A percentile compares a stretch with the other conserved stretches of the same genome.
Conservation (phyloP, 495 filamentous ascomycete genomes). For the Daldinia vernicosa region DNA sequence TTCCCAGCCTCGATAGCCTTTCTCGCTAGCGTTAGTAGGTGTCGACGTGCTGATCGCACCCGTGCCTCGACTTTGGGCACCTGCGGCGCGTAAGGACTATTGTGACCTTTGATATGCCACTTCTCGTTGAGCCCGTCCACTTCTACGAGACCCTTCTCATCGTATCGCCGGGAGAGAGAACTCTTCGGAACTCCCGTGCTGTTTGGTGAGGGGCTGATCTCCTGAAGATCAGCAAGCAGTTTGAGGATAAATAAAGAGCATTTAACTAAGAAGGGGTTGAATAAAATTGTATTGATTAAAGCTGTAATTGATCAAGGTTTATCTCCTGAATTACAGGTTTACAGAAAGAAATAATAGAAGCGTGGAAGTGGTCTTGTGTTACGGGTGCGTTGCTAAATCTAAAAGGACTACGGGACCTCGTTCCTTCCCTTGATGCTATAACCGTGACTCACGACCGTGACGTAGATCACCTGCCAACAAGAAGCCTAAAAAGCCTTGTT, state of each 20-base stretch:
- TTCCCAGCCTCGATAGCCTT: conserved; percentile 52
- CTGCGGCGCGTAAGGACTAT: conserved; percentile 60
- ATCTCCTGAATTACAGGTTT: too few species aligned
- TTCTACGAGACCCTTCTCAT: conserved; percentile 50
- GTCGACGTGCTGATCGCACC: conserved; percentile 66
- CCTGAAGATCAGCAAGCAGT: conserved; percentile 46
- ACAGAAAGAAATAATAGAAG: neutral
- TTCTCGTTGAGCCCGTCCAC: conserved; percentile 56
- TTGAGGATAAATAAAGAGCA: too few species aligned
- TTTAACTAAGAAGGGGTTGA: too few species aligned
- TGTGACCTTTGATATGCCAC: conserved; percentile 70
- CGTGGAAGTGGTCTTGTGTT: too few species aligned
- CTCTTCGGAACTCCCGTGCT: conserved; percentile 69
- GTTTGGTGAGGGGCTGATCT: conserved; percentile 71
- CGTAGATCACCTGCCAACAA: too few species aligned
- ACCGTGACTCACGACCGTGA: too few species aligned
- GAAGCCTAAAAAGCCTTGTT: neutral
- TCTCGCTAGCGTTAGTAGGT: conserved; percentile 57
- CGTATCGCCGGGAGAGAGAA: conserved; percentile 51
- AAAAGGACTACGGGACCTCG: too few species aligned
- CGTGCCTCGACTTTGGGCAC: conserved; percentile 62
- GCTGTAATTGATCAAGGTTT: too few species aligned
- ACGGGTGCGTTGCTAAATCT: too few species aligned
- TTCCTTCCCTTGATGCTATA: too few species aligned
- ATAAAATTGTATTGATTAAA: too few species aligned